phyloP scores from a whole-genome alignment of 495 filamentous ascomycete genomes.

The Hypoxylon subgilvum region DNA sequence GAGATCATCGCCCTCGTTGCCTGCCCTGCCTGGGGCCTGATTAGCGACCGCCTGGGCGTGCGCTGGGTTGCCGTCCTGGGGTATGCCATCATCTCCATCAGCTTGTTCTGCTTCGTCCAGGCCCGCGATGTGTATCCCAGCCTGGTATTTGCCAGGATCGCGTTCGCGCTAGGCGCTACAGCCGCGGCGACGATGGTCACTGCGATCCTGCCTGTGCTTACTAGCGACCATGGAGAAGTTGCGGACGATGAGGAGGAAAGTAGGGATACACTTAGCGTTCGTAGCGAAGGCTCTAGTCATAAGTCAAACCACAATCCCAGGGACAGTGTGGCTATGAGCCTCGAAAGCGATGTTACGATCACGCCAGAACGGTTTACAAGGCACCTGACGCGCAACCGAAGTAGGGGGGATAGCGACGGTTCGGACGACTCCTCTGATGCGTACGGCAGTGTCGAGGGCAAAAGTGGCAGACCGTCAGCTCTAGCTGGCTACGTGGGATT shows the following conservation, averaged over 20 bases:
- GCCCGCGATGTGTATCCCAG: conserved; percentile 87
- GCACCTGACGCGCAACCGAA: conserved; percentile 20
- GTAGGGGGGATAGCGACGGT: conserved; percentile 9
- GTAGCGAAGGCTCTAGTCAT: conserved; percentile 8
- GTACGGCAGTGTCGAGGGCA: conserved; percentile 27
- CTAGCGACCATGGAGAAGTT: conserved; percentile 51
- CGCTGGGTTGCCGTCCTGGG: conserved; percentile 78
- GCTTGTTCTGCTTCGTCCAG: conserved; percentile 82
- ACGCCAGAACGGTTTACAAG: conserved; percentile 61
- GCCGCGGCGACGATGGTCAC: conserved; percentile 97
- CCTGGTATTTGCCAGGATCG: conserved; percentile 79
- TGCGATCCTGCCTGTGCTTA: conserved; percentile 87
- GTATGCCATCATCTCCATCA: conserved; percentile 77
- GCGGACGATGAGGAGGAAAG: conserved; percentile 28
- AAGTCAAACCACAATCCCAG: conserved; percentile 32
- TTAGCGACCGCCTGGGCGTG: conserved; percentile 90
- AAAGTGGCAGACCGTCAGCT: conserved; percentile 53
- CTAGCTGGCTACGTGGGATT: conserved; percentile 89
- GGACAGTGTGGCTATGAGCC: conserved; percentile 56
- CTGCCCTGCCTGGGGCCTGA: conserved; percentile 87
- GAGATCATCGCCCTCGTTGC: conserved; percentile 89
- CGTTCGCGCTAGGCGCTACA: conserved; percentile 89
- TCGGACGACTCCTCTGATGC: conserved; percentile 21
- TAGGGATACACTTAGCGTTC: conserved; percentile 13
- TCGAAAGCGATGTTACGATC: conserved; percentile 68